Conservation (phyloP, 345 rosid species). For the Bruguiera parviflora region DNA sequence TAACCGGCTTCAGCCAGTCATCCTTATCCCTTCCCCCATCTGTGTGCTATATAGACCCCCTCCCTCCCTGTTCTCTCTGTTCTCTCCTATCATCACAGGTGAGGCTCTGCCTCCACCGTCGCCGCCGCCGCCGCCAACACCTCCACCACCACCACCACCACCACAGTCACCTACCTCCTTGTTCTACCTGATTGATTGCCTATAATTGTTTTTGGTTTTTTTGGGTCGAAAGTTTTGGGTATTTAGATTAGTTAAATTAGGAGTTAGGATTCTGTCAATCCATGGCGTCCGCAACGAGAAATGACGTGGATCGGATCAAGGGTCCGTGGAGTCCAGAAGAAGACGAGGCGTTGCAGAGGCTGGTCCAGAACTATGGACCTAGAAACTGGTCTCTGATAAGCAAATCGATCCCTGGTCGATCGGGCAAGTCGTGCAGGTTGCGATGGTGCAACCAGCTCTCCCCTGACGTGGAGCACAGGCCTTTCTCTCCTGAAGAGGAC, state of each 20-base stretch:
- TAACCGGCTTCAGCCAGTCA: conserved; percentile 53
- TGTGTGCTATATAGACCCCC: conserved; percentile 1
- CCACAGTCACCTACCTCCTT: neutral
- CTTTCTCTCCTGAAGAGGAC: conserved; percentile 70
- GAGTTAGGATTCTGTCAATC: neutral
- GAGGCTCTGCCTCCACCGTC: conserved; percentile 45
- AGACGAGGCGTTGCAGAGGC: conserved; percentile 66
- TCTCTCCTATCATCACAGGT: conserved; percentile 15
- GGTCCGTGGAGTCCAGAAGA: conserved; percentile 99
- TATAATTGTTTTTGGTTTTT: neutral
- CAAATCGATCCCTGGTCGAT: conserved; percentile 90
- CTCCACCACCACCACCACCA: neutral
- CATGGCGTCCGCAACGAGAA: conserved; percentile 42
- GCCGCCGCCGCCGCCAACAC: neutral
- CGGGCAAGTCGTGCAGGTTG: conserved; percentile 83
- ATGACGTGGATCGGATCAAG: conserved; percentile 78
- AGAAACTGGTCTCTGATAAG: conserved; percentile 94
- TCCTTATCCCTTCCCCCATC: conserved; percentile 29
- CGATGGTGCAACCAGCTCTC: conserved; percentile 98
- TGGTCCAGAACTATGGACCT: conserved; percentile 76
- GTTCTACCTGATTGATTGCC: too few relatives aligned
- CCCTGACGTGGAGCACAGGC: conserved; percentile 89
- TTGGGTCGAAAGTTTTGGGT: neutral
- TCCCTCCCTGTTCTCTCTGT: neutral
- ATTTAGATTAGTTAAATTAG: neutral